A percentile compares a stretch with the other conserved stretches of the same genome.
Evolutionary conservation across 2,329 filamentous ascomycete genomes (phyloP).

Genomic region (Nemania bipapillata): DNA sequence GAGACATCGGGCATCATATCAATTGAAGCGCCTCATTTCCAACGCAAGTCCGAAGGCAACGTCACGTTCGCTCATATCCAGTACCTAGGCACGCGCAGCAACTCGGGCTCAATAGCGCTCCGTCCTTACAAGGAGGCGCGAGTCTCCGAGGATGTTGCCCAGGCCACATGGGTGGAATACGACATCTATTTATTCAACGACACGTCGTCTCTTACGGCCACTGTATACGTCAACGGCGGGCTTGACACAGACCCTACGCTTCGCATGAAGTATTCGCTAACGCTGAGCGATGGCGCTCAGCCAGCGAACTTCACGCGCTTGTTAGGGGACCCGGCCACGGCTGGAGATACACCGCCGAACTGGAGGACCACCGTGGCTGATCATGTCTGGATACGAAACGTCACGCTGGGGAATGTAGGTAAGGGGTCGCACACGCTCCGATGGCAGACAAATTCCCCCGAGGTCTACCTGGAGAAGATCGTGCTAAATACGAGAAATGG

Average conservation of each 20-base stretch:
- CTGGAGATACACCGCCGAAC: conserved; percentile 57
- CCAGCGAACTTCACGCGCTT: conserved; percentile 49
- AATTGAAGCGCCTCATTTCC: conserved; percentile 49
- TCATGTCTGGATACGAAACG: conserved; percentile 60
- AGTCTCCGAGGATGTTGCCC: conserved; percentile 34
- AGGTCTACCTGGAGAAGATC: conserved; percentile 55
- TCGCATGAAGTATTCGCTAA: conserved; percentile 62
- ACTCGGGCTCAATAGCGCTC: conserved; percentile 44
- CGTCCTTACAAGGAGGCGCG: conserved; percentile 43
- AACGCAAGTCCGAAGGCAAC: conserved; percentile 41
- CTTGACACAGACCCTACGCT: conserved; percentile 63
- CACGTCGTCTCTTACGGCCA: conserved; percentile 42
- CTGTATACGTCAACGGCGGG: conserved; percentile 54
- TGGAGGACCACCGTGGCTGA: conserved; percentile 63
- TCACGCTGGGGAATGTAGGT: conserved; percentile 43
- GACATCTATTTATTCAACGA: conserved; percentile 50
- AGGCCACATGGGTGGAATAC: conserved; percentile 46
- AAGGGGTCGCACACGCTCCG: conserved; percentile 49
- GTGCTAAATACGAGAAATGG: conserved; percentile 51
- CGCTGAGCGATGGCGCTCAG: conserved; percentile 60
- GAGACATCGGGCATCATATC: conserved; percentile 52
- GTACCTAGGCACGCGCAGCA: conserved; percentile 47
- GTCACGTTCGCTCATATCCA: conserved; percentile 48
- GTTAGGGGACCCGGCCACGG: conserved; percentile 56
- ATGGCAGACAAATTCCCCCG: conserved; percentile 49